Evolutionary conservation across 805 yeast species (phyloP).

Genomic region (Metschnikowia matae): DNA sequence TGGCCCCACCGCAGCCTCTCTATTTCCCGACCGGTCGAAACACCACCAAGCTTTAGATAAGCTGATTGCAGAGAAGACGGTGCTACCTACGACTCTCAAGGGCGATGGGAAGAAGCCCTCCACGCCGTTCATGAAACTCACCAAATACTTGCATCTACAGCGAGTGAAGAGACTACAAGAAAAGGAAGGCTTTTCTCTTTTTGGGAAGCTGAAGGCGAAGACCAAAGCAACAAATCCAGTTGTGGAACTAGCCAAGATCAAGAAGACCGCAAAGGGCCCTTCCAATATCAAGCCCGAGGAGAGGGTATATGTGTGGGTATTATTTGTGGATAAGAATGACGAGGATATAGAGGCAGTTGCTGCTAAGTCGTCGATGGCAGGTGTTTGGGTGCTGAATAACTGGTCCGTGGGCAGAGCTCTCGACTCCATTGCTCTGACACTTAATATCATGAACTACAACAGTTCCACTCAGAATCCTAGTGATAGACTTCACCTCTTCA

Average conservation of each 20-base stretch:
- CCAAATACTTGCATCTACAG: constrained; percentile 16
- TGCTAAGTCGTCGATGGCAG: constrained; percentile 24
- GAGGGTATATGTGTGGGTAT: constrained; percentile 48
- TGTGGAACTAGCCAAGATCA: constrained; percentile 37
- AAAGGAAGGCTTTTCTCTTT: constrained; percentile 5
- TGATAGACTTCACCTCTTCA: constrained; percentile 47
- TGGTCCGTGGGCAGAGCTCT: constrained; percentile 61
- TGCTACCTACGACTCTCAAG: constrained; percentile 21
- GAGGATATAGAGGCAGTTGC: constrained; percentile 24
- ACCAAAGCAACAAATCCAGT: constrained; percentile 12
- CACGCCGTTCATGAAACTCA: constrained; percentile 16
- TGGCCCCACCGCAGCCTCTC: constrained; percentile 40
- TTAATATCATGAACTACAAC: constrained; percentile 48
- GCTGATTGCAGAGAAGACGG: constrained; percentile 10
- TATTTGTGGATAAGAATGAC: constrained; percentile 34
- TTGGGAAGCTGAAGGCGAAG: constrained; percentile 6
- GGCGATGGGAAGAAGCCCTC: constrained; percentile 5
- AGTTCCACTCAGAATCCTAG: constrained; percentile 40
- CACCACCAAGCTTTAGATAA: constrained; percentile 35
- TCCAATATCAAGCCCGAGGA: constrained; percentile 38
- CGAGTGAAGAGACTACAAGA: constrained; percentile 20
- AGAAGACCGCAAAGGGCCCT: constrained; percentile 52
- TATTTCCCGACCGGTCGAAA: constrained; percentile 50
- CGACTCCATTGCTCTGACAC: constrained; percentile 47
- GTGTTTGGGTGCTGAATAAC: constrained; percentile 46